Evolutionary conservation across 2,329 filamentous ascomycete species (phyloP).

Genomic region (Myriosclerotinia scirpicola): DNA sequence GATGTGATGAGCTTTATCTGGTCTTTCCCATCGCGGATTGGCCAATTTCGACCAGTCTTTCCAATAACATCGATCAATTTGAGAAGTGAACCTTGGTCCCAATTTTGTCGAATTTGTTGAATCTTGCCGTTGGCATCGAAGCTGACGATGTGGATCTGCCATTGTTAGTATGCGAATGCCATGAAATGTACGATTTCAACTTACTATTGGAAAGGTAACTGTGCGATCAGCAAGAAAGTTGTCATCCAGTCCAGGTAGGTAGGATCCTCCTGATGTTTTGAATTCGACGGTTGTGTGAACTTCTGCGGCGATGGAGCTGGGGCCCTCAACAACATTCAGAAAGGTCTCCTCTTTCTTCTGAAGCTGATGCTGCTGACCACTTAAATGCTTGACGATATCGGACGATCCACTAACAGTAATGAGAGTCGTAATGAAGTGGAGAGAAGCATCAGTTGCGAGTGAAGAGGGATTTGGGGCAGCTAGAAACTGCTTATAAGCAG

Average conservation of each 20-base stretch:
- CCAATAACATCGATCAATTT: conserved; percentile 95
- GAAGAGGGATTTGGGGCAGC: conserved; percentile 62
- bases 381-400: conserved; percentile 81
- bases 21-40: conserved; percentile 82
- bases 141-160: conserved; percentile 80
- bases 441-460: conserved; percentile 64
- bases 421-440: conserved; percentile 89
- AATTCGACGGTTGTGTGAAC: conserved; percentile 84
- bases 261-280: conserved; percentile 74
- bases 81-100: conserved; percentile 91
- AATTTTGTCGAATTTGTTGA: conserved; percentile 81
- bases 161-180: conserved; percentile 26
- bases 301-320: conserved; percentile 70
- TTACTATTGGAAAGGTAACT: conserved; percentile 78
- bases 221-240: conserved; percentile 86
- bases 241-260: conserved; percentile 86
- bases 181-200: conserved; percentile 41
- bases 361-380: conserved; percentile 67
- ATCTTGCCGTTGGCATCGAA: conserved; percentile 80
- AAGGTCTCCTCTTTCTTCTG: conserved; percentile 81
- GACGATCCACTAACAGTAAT: conserved; percentile 68
- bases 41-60: conserved; percentile 87
- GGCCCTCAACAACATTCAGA: conserved; percentile 70
- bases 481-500: conserved; percentile 71
- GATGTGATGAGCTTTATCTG: conserved; percentile 74